These are phyloP conservation scores for Saccharum officinarum DNA, from an alignment of 176 grass and related monocot species.

Conservation along the genomic window DNA sequence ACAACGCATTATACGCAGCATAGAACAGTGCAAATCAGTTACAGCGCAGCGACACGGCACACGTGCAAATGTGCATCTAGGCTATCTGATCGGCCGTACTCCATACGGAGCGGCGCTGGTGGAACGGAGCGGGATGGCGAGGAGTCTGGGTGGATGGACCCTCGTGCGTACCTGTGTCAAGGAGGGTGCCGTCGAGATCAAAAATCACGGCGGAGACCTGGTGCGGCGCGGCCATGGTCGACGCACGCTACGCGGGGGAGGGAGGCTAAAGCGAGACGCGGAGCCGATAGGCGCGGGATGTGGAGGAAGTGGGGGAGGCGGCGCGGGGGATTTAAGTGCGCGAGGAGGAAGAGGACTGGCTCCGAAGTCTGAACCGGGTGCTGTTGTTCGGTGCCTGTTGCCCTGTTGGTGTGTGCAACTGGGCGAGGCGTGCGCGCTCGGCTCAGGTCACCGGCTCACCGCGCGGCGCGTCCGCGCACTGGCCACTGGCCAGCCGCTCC, in stretches of 20 bases:
- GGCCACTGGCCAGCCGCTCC: background rate
- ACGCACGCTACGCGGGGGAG: background rate
- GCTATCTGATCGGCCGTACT: background rate
- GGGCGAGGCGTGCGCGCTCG: background rate
- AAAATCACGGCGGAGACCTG: constrained; percentile 65
- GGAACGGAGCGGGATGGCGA: background rate
- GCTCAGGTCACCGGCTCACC: background rate
- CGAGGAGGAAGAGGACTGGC: background rate
- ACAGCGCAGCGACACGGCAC: background rate
- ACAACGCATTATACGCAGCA: background rate
- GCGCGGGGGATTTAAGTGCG: constrained; percentile 26
- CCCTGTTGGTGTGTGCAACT: background rate
- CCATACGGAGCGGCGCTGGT: too few species aligned
- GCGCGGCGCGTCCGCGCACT: background rate
- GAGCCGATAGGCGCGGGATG: background rate
- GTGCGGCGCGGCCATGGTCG: constrained; percentile 48
- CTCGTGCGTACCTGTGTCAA: constrained; percentile 58
- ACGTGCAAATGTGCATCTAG: background rate
- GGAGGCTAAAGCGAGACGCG: background rate
- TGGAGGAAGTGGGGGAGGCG: constrained; percentile 4
- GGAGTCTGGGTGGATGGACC: background rate
- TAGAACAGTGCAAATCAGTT: background rate
- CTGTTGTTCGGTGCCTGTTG: too few species aligned
- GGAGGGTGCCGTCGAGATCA: constrained; percentile 84
- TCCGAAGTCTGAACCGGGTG: background rate